Evolutionary conservation across 2,329 filamentous ascomycete species (phyloP).

Genomic region (Thelonectria discophora): DNA sequence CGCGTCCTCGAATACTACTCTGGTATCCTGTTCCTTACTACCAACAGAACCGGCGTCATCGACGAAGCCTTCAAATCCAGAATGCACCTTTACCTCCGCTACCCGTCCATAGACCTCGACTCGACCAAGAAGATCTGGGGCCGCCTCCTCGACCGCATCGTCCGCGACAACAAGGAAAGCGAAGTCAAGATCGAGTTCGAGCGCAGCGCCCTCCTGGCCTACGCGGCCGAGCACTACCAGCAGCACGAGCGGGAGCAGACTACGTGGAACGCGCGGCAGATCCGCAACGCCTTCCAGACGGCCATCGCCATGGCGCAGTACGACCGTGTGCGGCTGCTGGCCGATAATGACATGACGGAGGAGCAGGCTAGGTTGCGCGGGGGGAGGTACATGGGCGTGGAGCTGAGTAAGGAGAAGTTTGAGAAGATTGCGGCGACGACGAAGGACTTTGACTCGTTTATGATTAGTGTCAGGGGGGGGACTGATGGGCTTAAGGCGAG

Average conservation of each 20-base stretch:
- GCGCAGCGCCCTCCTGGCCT: conserved; percentile 4
- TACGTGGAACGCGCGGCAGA: conserved; percentile 21
- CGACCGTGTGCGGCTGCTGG: too few species aligned
- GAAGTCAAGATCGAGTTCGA: conserved; percentile 13
- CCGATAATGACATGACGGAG: too few species aligned
- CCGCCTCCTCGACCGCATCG: conserved; percentile 1
- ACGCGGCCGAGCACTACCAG: conserved; percentile 10
- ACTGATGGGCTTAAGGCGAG: too few species aligned
- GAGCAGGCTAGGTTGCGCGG: too few species aligned
- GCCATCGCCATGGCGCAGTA: conserved; percentile 16
- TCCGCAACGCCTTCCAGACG: conserved; percentile 23
- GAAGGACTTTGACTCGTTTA: too few species aligned
- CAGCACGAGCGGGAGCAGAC: neutral
- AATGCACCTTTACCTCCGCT: conserved; percentile 9
- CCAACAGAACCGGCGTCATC: conserved; percentile 12
- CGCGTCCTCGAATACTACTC: conserved; percentile 15
- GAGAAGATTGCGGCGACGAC: too few species aligned
- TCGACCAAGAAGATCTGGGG: conserved; percentile 7
- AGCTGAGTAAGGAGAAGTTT: too few species aligned
- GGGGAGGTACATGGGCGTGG: too few species aligned
- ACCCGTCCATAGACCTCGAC: neutral
- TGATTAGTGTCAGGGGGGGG: too few species aligned
- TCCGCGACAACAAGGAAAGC: neutral
- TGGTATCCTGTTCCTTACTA: conserved; percentile 7
- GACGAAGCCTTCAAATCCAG: conserved; percentile 22